Conservation (phyloP, 176 grass and related monocot genomes). For the Oryza coarctata region DNA sequence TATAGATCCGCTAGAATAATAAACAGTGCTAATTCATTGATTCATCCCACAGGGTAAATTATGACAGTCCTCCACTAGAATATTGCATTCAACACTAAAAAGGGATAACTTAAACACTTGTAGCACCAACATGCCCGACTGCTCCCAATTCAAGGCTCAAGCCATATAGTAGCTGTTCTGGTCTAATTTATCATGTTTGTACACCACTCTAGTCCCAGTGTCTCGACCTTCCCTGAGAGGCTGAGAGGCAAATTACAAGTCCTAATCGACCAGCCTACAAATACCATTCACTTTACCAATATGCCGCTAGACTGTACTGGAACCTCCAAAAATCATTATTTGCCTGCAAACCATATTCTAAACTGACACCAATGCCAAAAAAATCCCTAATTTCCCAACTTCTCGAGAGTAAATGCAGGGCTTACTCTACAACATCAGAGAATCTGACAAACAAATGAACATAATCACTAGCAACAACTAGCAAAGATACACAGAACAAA, state of each 20-base stretch:
- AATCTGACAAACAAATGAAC: constrained; percentile 11
- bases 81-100: neutral
- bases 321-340: constrained; percentile 4
- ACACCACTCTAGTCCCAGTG: neutral
- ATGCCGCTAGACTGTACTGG: neutral
- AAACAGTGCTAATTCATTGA: neutral
- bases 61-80: neutral
- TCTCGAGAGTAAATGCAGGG: neutral
- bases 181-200: neutral
- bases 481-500: neutral
- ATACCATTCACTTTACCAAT: neutral
- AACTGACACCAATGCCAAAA: neutral
- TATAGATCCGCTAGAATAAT: neutral
- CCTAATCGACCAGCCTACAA: neutral
- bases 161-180: neutral
- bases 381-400: neutral
- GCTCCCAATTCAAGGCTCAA: neutral
- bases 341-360: neutral
- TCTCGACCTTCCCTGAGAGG: neutral
- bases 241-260: neutral
- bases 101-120: neutral
- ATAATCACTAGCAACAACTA: neutral
- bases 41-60: neutral
- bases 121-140: neutral
- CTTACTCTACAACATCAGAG: neutral